Base-by-base conservation (phyloP, 257 asterid genomes). In the Nemophila menziesii region DNA sequence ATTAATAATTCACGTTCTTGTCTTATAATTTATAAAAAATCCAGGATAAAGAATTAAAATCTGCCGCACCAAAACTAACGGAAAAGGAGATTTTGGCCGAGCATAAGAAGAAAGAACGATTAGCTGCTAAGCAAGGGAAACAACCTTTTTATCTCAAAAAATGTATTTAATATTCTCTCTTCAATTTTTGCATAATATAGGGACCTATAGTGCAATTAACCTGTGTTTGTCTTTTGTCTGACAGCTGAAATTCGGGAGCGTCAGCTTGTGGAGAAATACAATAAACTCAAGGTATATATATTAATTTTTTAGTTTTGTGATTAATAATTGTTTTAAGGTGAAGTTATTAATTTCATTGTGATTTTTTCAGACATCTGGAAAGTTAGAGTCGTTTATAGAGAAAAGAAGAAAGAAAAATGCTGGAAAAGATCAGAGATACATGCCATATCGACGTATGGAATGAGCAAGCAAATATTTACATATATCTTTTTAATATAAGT, bases 41-140 rank as follows among this genome's bases (percentile, higher is more conserved):
- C 41, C 56, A 86, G 96, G 76, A 77, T 59, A 85, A 57, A 57
- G 92, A 81, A 63, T 59, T 85, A 74, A 90, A 79, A 66, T 63
- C 78, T 20, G 80, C 77, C 33, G 72, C 62, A 22, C 20, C 79
- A 22, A 90, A 68, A 65, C 78, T 54, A 19, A 61, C 89, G 5
- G 94, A 75, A 54, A 79, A 70, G 60, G 79, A 73, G 29, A 79
- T 90, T 46, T 53, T 85, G 60, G 61, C 80, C 12, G 80, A 69
- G 68, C 99, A 85, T 74, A 90, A 77, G 93, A 79, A 73, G 79
- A 90, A 82, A 73, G 93, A 85, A 75, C 77, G 92, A 73, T 92
- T 69, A 66, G 94, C 99, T 29, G 94, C 92, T 49, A 77, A 77
- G 80, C 71, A 75, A 63, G 99, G 99, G 69, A 90, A 90, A 68